Conservation (phyloP, 1,139 yeast species). For the Kodamaea anthophila region DNA sequence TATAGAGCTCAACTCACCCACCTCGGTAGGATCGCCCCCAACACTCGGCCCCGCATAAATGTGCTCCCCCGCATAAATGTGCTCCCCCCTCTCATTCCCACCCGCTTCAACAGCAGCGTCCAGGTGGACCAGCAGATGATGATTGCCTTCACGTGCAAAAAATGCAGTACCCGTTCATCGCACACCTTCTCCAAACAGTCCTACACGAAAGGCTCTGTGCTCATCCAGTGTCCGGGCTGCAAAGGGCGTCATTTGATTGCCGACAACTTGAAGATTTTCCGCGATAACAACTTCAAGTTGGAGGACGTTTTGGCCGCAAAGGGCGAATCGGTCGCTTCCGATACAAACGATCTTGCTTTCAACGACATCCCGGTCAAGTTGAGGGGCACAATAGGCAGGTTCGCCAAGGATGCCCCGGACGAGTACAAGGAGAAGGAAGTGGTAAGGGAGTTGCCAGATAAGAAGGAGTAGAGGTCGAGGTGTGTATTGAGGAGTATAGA, state of each 20-base stretch:
- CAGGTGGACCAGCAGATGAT: slow-evolving; percentile 62
- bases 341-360: slow-evolving; percentile 58
- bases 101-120: slow-evolving; percentile 8
- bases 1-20: no score
- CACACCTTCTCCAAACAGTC: slow-evolving; percentile 91
- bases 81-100: neutral
- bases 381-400: slow-evolving; percentile 48
- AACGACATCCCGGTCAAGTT: slow-evolving; percentile 71
- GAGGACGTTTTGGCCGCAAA: slow-evolving; percentile 73
- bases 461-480: neutral
- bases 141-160: slow-evolving; percentile 90
- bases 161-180: slow-evolving; percentile 76
- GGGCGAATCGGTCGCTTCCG: slow-evolving; percentile 67
- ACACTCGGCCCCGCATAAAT: no score
- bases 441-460: slow-evolving; percentile 13
- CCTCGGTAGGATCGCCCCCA: no score
- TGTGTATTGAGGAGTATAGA: neutral
- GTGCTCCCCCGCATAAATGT: no score
- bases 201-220: slow-evolving; percentile 77
- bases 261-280: slow-evolving; percentile 81
- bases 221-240: slow-evolving; percentile 91
- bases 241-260: slow-evolving; percentile 85
- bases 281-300: slow-evolving; percentile 65
- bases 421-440: slow-evolving; percentile 18
- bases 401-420: slow-evolving; percentile 60